A percentile compares a stretch with the other conserved stretches of the same genome.
These are phyloP conservation scores for Debaryomyces hansenii DNA, from an alignment of 805 yeast species.

Conservation along the genomic window DNA sequence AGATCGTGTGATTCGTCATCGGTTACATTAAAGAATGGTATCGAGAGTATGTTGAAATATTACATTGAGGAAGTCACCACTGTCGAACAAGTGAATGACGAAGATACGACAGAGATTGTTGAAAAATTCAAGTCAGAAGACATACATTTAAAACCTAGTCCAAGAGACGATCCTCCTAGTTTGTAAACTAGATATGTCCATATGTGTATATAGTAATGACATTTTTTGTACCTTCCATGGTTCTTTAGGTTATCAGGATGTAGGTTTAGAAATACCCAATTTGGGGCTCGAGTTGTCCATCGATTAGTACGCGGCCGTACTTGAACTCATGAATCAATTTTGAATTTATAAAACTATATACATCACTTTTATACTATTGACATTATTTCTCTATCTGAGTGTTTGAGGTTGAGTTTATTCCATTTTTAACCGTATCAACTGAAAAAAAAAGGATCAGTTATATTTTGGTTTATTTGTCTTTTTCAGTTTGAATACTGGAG, in stretches of 20 bases:
- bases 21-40: conserved; percentile 66
- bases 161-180: conserved; percentile 29
- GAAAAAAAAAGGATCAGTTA: neutral
- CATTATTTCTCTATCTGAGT: neutral
- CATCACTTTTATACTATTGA: neutral
- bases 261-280: too few relatives aligned
- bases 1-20: conserved; percentile 69
- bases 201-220: neutral
- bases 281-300: too few relatives aligned
- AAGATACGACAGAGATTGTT: conserved; percentile 3
- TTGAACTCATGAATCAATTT: too few relatives aligned
- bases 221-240: too few relatives aligned
- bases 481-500: neutral
- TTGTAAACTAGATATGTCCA: conserved; percentile 19
- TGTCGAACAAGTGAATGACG: conserved; percentile 54
- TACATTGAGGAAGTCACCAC: conserved; percentile 66
- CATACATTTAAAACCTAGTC: conserved; percentile 19
- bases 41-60: conserved; percentile 68
- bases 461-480: neutral
- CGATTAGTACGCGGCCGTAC: too few relatives aligned
- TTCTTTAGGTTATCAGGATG: too few relatives aligned
- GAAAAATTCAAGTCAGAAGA: conserved; percentile 1
- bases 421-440: neutral
- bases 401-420: neutral
- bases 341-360: conserved; percentile 1